Conservation (phyloP, 1,139 yeast genomes). For the Taphrina sp. region DNA sequence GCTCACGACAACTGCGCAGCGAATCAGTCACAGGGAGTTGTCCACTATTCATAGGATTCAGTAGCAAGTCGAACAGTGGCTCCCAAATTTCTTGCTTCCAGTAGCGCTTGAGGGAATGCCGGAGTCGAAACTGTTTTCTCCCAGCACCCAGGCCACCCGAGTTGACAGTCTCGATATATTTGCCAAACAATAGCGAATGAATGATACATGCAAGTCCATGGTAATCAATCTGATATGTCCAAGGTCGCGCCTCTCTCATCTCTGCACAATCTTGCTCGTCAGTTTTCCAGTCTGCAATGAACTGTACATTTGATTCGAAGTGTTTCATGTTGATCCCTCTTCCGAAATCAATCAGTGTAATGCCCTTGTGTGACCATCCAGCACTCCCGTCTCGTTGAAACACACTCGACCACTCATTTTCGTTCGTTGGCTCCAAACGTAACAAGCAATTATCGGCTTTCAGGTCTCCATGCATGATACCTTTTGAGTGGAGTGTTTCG, state of each 20-base stretch:
- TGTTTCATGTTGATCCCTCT: conserved; percentile 70
- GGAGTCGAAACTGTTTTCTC: conserved; percentile 46
- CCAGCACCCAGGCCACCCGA: conserved; percentile 28
- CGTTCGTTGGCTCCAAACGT: conserved; percentile 48
- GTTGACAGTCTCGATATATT: conserved; percentile 52
- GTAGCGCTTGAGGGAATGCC: conserved; percentile 60
- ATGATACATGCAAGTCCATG: conserved; percentile 76
- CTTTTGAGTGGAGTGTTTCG: conserved; percentile 61
- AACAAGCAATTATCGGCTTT: conserved; percentile 88
- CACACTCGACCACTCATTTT: conserved; percentile 38
- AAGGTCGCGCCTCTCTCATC: conserved; percentile 60
- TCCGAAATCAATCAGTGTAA: conserved; percentile 78
- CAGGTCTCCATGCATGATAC: conserved; percentile 79
- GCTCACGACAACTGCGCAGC: conserved; percentile 47
- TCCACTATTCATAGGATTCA: conserved; percentile 54
- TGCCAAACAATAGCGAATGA: conserved; percentile 65
- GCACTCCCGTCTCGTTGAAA: conserved; percentile 46
- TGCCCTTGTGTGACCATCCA: conserved; percentile 59
- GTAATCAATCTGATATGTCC: conserved; percentile 84
- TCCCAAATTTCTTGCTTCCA: conserved; percentile 78
- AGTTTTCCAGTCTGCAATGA: conserved; percentile 61
- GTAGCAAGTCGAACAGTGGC: conserved; percentile 60
- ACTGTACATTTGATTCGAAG: conserved; percentile 53
- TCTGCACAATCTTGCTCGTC: conserved; percentile 77
- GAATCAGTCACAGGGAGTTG: conserved; percentile 49